Evolutionary conservation across 305 asterid genomes (phyloP).

Genomic region (Fraxinus xanthoxyloides): DNA sequence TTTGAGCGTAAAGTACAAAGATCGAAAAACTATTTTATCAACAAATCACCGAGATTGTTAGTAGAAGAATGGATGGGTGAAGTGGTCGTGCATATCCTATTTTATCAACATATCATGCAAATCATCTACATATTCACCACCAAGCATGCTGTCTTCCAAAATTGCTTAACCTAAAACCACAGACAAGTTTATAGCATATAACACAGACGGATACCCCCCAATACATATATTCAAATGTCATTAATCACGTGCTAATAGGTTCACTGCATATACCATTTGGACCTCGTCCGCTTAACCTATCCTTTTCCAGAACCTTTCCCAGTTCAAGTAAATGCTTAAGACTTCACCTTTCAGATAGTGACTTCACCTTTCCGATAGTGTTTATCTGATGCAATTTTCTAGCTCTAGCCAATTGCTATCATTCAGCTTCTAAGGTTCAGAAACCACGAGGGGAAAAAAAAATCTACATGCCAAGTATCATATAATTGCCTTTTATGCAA

Average conservation of each 20-base stretch:
- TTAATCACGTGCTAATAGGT: neutral
- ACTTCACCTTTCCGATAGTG: neutral
- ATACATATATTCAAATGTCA: neutral
- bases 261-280: neutral
- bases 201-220: constrained; percentile 22
- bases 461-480: neutral
- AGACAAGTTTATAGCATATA: neutral
- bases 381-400: neutral
- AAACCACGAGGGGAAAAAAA: neutral
- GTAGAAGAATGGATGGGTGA: neutral
- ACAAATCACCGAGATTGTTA: neutral
- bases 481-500: neutral
- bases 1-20: neutral
- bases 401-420: neutral
- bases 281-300: neutral
- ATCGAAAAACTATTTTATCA: neutral
- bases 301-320: neutral
- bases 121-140: neutral
- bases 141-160: neutral
- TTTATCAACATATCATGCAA: neutral
- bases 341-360: neutral
- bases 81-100: neutral
- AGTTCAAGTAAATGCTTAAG: neutral
- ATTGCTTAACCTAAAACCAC: neutral
- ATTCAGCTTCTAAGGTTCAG: neutral